Evolutionary conservation across 176 grass and related monocot genomes (phyloP).

Genomic region (Saccharum officinarum): DNA sequence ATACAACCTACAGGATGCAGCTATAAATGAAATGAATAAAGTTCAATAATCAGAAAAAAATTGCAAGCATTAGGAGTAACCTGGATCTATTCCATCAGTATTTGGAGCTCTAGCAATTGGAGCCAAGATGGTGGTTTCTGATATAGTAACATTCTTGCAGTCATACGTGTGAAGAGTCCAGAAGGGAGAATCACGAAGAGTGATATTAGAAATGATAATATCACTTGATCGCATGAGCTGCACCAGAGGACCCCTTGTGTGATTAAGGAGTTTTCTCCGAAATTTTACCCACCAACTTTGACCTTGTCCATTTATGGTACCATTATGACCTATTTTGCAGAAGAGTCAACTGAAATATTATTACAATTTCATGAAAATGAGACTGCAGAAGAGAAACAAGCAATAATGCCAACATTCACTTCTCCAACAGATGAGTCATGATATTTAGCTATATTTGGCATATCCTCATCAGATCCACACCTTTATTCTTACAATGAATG

Average conservation of each 20-base stretch:
- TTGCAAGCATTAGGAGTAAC: constrained; percentile 36
- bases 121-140: constrained; percentile 76
- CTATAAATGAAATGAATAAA: constrained; percentile 12
- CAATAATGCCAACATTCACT: neutral
- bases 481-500: neutral
- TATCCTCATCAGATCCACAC: neutral
- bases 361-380: neutral
- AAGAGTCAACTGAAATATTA: neutral
- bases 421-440: neutral
- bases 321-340: constrained; percentile 68
- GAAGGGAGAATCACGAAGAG: constrained; percentile 81
- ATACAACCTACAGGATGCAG: neutral
- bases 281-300: constrained; percentile 81
- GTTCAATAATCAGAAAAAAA: constrained; percentile 1
- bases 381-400: constrained; percentile 8
- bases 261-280: constrained; percentile 59
- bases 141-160: constrained; percentile 83
- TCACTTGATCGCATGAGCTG: constrained; percentile 79
- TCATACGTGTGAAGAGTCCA: constrained; percentile 92
- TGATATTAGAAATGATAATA: constrained; percentile 84
- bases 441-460: neutral
- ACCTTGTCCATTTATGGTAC: constrained; percentile 92
- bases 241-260: constrained; percentile 87
- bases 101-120: constrained; percentile 75
- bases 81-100: constrained; percentile 97